Base-by-base conservation (phyloP, 305 asterid genomes). In the Fraxinus latifolia region DNA sequence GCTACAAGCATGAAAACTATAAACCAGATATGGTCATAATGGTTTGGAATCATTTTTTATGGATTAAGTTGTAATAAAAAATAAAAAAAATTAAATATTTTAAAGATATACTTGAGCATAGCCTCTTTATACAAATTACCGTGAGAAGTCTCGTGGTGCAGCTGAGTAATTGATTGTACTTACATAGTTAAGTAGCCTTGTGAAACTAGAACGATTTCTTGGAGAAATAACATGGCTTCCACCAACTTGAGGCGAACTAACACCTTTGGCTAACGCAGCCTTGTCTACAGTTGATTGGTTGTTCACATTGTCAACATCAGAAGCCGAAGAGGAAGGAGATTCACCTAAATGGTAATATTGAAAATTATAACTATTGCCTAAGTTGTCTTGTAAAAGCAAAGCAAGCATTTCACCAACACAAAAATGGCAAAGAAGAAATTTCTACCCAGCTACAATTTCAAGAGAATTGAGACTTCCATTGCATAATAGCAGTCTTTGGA, bases 321-420 rank as follows among this genome's bases (percentile, higher is more conserved):
- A 96, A 82, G 97, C 97, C 80, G 99, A 96, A 68, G 99, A 96
- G 80, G 97, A 93, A 83, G 99, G 99, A 85, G 99, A 96, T 84
- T 96, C 98, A 81, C 98, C 99, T 96, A 87, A 83, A 87, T 42
- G 80, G 72, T 74, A 60, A 76, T 25, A 83, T 84, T 60, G 32
- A 80, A 83, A 82, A 74, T 50, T 58, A 82, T 74, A 75, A 79
- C 71, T 75, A 82, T 77, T 44, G 74, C 55, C 67, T 39, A 79
- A 76, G 65, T 12, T 76, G 62, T 23, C 9, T 53, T 68, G 12
- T 32, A 77, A 77, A 67, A 81, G 86, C 81, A 42, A 58, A n/a
- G 39, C 25, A 15, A 58, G 17, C 73, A 65, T 65, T 65, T 65
- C 21, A 65, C 17, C 14, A 19, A 60, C 71, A 60, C 71, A 60